Conservation (phyloP, 257 asterid genomes). For the Mentha longifolia region DNA sequence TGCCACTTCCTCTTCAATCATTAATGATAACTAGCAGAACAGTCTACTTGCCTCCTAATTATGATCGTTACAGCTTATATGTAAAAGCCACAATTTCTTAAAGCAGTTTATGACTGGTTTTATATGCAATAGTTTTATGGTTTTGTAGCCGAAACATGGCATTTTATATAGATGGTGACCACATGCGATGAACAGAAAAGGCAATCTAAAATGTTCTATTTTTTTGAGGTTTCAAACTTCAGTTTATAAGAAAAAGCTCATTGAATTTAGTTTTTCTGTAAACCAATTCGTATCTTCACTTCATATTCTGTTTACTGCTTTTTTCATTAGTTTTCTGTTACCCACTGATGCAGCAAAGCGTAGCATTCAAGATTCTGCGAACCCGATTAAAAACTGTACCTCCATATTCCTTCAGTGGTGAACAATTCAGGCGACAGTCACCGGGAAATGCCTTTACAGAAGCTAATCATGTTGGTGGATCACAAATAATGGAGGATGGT, state of each 20-base stretch:
- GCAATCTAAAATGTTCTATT: neutral
- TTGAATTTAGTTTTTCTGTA: conserved; percentile 17
- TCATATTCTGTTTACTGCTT: neutral
- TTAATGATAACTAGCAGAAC: too few relatives aligned
- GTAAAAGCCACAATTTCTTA: neutral
- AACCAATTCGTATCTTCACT: neutral
- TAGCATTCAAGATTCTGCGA: conserved; percentile 90
- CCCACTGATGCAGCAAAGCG: conserved; percentile 80
- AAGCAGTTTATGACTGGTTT: neutral
- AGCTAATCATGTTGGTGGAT: conserved; percentile 46
- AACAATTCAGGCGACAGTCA: conserved; percentile 49
- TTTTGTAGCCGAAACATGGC: conserved; percentile 3
- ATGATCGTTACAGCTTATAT: too few relatives aligned
- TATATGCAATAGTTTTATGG: neutral
- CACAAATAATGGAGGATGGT: conserved; percentile 62
- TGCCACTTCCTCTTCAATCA: too few relatives aligned
- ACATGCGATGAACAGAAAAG: neutral
- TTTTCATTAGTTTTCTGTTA: conserved; percentile 25
- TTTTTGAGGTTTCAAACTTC: too few relatives aligned
- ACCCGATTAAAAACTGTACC: conserved; percentile 95
- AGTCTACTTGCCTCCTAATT: too few relatives aligned
- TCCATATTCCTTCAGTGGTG: conserved; percentile 72
- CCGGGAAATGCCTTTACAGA: conserved; percentile 54
- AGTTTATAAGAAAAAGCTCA: neutral
- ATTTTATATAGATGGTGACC: neutral